Percentiles rank a stretch among this genome's conserved stretches.
These are phyloP conservation scores for Carallia pectinifolia DNA, from an alignment of 345 rosid species.

Conservation along the genomic window DNA sequence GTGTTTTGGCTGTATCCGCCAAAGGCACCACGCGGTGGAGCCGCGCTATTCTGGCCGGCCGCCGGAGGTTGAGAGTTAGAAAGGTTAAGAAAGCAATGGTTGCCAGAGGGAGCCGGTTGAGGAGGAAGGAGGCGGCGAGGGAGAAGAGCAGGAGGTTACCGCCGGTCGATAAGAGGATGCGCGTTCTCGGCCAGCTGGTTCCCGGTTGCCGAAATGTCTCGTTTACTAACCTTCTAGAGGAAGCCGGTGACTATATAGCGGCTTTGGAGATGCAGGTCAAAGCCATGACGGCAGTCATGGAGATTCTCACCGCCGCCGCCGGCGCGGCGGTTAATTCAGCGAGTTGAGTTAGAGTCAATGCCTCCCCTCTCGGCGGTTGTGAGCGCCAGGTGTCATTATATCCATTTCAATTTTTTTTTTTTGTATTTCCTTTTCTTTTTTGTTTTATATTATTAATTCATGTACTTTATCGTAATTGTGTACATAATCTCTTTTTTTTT, in stretches of 20 bases:
- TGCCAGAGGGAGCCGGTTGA: slow-evolving; percentile 25
- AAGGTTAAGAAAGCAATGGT: slow-evolving; percentile 51
- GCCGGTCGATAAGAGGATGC: slow-evolving; percentile 50
- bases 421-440: background rate
- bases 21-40: slow-evolving; percentile 63
- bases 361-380: slow-evolving; percentile 1
- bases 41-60: slow-evolving; percentile 61
- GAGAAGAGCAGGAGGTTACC: slow-evolving; percentile 35
- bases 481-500: slow-evolving; percentile 16
- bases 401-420: slow-evolving; percentile 1
- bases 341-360: background rate
- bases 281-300: slow-evolving; percentile 67
- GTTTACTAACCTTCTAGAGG: slow-evolving; percentile 58
- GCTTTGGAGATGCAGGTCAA: slow-evolving; percentile 95
- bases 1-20: slow-evolving; percentile 63
- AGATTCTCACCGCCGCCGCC: slow-evolving; percentile 32
- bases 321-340: background rate
- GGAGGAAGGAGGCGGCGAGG: slow-evolving; percentile 24
- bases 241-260: slow-evolving; percentile 79
- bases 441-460: slow-evolving; percentile 11
- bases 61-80: slow-evolving; percentile 36
- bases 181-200: slow-evolving; percentile 58
- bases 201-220: slow-evolving; percentile 85
- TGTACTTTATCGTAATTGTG: slow-evolving; percentile 34
- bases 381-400: slow-evolving; percentile 28